phyloP scores from a whole-genome alignment of 768 basidiomycete genomes.

The Tephrocybe sp. region DNA sequence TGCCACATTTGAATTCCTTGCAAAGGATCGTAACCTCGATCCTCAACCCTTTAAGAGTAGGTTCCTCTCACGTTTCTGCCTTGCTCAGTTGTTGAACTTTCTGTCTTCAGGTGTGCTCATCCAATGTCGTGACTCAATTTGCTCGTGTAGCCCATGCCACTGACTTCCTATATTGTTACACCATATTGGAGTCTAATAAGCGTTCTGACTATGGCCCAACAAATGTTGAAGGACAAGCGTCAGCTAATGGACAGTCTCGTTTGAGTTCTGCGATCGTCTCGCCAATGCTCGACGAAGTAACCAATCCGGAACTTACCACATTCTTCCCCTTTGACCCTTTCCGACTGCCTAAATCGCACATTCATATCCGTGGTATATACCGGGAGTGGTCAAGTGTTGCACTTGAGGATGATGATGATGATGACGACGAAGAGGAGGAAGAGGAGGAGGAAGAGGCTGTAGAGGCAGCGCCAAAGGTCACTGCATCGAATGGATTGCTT shows the following conservation, averaged over 20 bases:
- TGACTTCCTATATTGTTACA: conserved; percentile 91
- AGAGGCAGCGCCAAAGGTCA: conserved; percentile 11
- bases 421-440: conserved; percentile 52
- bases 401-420: conserved; percentile 69
- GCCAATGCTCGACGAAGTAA: conserved; percentile 29
- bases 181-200: conserved; percentile 86
- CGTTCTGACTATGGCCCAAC: conserved; percentile 51
- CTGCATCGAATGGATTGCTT: conserved; percentile 13
- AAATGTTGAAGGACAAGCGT: conserved; percentile 6
- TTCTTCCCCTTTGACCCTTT: conserved; percentile 99
- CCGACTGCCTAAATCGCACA: conserved; percentile 74
- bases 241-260: conserved; percentile 3
- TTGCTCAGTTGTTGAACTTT: background rate
- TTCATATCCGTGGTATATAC: conserved; percentile 81
- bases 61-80: conserved; percentile 2
- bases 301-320: conserved; percentile 74
- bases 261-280: conserved; percentile 14
- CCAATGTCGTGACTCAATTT: conserved; percentile 90
- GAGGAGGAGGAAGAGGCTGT: conserved; percentile 37
- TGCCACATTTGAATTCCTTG: conserved; percentile 72
- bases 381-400: conserved; percentile 88
- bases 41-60: conserved; percentile 88
- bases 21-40: conserved; percentile 78
- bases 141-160: conserved; percentile 90
- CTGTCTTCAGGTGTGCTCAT: conserved; percentile 70